Percentiles rank a stretch among this genome's conserved stretches.
Conservation (phyloP, 2,329 filamentous ascomycete genomes). For the Penicillium capsulatum region DNA sequence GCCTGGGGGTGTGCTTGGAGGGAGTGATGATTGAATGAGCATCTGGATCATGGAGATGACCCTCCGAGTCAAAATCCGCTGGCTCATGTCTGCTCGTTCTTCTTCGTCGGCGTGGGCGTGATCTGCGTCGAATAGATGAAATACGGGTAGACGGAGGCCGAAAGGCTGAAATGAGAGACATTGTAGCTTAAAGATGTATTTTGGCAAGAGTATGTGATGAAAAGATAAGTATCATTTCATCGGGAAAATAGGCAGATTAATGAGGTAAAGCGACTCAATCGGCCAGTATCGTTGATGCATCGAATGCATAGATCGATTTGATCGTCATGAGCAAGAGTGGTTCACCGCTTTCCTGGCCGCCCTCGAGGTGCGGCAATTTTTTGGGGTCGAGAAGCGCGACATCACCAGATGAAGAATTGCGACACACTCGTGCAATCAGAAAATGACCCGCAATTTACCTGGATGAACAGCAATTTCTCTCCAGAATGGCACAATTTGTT, state of each 20-base stretch:
- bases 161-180: slow-evolving; percentile 35
- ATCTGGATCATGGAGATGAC: slow-evolving; percentile 22
- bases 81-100: slow-evolving; percentile 9
- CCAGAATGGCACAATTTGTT: slow-evolving; percentile 52
- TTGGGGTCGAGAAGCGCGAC: not conserved
- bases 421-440: slow-evolving; percentile 1
- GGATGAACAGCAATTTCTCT: not conserved
- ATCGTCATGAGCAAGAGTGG: not conserved
- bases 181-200: slow-evolving; percentile 9
- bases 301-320: too few species aligned
- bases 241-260: too few species aligned
- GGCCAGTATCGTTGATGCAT: too few species aligned
- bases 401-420: too few species aligned
- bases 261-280: too few species aligned
- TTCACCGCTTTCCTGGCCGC: slow-evolving; percentile 7
- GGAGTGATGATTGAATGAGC: slow-evolving; percentile 37
- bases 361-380: slow-evolving; percentile 4
- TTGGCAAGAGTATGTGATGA: not conserved
- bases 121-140: slow-evolving; percentile 25
- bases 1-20: slow-evolving; percentile 36
- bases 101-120: slow-evolving; percentile 19
- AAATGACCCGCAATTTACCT: slow-evolving; percentile 8
- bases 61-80: slow-evolving; percentile 11
- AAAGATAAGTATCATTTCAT: not conserved
- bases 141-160: slow-evolving; percentile 30